These are phyloP conservation scores for Megacollybia marginata DNA, from an alignment of 768 basidiomycete genomes.

Conservation along the genomic window DNA sequence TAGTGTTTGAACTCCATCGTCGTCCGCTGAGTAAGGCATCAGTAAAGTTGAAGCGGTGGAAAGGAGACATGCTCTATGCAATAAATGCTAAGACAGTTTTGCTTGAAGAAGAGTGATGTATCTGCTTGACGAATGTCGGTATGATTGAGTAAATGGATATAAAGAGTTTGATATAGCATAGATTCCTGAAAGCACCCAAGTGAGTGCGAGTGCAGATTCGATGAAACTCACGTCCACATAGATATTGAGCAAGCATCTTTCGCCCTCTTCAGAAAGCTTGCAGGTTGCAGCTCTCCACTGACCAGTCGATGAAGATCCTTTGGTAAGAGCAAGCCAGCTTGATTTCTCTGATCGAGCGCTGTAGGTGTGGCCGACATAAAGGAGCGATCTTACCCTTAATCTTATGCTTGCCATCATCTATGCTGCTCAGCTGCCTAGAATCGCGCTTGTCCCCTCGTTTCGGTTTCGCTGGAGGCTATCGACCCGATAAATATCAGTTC, in stretches of 20 bases:
- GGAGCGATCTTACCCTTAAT: constrained; percentile 44
- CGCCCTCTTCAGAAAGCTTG: constrained; percentile 60
- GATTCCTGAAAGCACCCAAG: constrained; percentile 46
- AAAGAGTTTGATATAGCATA: constrained; percentile 65
- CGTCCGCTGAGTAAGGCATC: constrained; percentile 36
- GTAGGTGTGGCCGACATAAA: neutral
- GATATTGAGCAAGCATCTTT: constrained; percentile 60
- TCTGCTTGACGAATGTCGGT: constrained; percentile 78
- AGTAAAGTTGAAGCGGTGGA: neutral
- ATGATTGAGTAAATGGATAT: constrained; percentile 64
- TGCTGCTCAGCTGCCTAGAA: constrained; percentile 28
- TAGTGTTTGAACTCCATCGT: constrained; percentile 45
- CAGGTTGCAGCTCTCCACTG: constrained; percentile 73
- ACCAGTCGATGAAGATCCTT: constrained; percentile 40
- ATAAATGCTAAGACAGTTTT: constrained; percentile 69
- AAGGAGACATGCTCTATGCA: constrained; percentile 41
- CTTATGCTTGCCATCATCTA: constrained; percentile 41
- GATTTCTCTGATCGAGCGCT: constrained; percentile 47
- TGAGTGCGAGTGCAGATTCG: neutral
- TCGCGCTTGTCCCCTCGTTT: constrained; percentile 54
- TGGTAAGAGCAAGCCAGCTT: constrained; percentile 60
- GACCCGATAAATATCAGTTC: neutral
- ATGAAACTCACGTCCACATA: constrained; percentile 58
- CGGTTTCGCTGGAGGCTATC: constrained; percentile 36
- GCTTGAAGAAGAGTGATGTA: constrained; percentile 67